Percentiles rank a stretch among this genome's conserved stretches.
Evolutionary conservation across 331 rosid species (phyloP).

Genomic region (Arachis monticola): DNA sequence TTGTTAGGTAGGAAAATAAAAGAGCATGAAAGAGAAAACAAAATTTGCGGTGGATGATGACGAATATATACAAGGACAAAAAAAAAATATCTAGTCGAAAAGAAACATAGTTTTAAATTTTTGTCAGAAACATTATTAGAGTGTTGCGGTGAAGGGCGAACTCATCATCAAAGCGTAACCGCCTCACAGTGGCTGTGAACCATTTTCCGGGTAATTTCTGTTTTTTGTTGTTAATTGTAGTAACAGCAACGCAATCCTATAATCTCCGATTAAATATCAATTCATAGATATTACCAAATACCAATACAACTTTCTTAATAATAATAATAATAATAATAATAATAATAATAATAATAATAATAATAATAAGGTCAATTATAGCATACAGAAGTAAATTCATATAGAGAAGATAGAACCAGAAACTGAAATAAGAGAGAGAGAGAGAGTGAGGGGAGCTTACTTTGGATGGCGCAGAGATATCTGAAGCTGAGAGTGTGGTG

Average conservation of each 20-base stretch:
- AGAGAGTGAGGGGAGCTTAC: slow-evolving; percentile 28
- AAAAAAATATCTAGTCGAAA: neutral
- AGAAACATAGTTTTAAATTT: neutral
- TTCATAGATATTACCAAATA: neutral
- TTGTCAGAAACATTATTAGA: neutral
- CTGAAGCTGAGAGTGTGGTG: too few relatives aligned
- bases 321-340: neutral
- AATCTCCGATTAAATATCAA: neutral
- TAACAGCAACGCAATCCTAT: neutral
- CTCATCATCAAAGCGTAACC: too few relatives aligned
- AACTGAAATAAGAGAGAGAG: neutral
- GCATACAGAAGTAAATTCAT: too few relatives aligned
- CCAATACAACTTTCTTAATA: too few relatives aligned
- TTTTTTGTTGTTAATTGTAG: too few relatives aligned
- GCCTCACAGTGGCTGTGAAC: too few relatives aligned
- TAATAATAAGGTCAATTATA: too few relatives aligned
- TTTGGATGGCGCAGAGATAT: neutral
- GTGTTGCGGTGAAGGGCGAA: too few relatives aligned
- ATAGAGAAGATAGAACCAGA: neutral
- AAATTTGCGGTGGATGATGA: neutral
- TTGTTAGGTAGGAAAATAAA: neutral
- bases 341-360: too few relatives aligned
- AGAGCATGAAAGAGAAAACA: slow-evolving; percentile 6
- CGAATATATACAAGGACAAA: neutral
- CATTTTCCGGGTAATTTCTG: too few relatives aligned